Evolutionary conservation across 2,329 filamentous ascomycete species (phyloP).

Genomic region (Onygenales sp.): DNA sequence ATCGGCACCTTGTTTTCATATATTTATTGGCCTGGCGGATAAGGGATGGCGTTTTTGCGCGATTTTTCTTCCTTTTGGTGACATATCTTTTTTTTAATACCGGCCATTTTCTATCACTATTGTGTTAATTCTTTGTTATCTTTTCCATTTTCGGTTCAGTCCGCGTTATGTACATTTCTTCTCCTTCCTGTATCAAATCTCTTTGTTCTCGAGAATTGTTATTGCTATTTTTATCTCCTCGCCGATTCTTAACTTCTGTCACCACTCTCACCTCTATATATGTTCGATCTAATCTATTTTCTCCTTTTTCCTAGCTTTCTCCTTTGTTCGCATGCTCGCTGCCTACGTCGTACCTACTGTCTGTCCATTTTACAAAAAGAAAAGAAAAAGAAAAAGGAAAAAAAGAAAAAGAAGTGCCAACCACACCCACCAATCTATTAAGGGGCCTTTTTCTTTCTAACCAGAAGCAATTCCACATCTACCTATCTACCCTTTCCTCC

Average conservation of each 20-base stretch:
- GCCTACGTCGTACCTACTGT: background rate
- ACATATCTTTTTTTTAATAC: no score
- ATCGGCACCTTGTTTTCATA: background rate
- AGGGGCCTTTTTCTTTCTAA: background rate
- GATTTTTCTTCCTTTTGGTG: no score
- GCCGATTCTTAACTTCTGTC: no score
- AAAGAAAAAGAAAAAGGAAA: background rate
- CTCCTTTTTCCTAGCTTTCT: background rate
- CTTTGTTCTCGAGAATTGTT: background rate
- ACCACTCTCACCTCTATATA: no score
- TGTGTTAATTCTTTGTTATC: no score
- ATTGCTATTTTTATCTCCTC: background rate
- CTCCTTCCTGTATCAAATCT: background rate
- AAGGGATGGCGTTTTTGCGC: no score
- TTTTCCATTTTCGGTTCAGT: background rate
- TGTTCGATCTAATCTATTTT: no score
- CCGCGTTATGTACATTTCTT: background rate
- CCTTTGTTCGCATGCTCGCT: background rate
- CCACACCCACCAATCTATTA: background rate
- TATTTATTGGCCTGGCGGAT: background rate
- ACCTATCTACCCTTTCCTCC: no score
- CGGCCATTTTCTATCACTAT: no score
- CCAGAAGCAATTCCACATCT: no score
- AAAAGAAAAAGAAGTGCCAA: background rate
- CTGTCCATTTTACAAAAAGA: background rate